Base-by-base conservation (phyloP, 1,284 basidiomycete genomes). In the Porphyrellus sp. region DNA sequence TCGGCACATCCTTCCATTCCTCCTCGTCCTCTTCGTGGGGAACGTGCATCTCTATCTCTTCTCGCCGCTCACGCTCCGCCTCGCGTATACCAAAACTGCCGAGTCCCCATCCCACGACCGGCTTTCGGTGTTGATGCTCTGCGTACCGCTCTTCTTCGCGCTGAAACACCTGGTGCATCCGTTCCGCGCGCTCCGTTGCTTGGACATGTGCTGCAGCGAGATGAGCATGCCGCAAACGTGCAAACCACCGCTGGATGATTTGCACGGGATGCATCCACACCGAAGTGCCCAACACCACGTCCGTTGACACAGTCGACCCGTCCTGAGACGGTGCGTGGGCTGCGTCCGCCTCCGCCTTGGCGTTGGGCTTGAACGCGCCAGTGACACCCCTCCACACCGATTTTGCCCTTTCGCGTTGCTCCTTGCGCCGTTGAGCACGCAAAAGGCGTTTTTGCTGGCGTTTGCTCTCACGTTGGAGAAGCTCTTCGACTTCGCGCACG, bases 1-100 rank as follows among this genome's bases (percentile, higher is more conserved):
- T 1, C 1, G 53, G 37, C 12, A 44, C 49, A 12, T 60, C 62
- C 20, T 51, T 53, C 49, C 57, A 61, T 5, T 55, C 57, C 16
- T 56, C 64, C 2, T 56, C 53, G 2, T 53, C 46, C 16, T 54
- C 59, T 34, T 52, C 56, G 43, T 48, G 48, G 39, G 56, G 51
- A 24, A 46, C 49, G 45, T 53, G 51, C 39, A 58, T 46, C 51
- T 59, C 58, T 23, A 56, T 30, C 35, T 54, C 58, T 28, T 64
- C 62, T 34, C 50, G 60, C 54, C 61, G 58, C 49, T 61, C 65
- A 38, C 65, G 58, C 45, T 58, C 61, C 4, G 53, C 57, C 49
- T 69, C 63, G 52, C 81, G 74, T 65, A 87, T 73, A 21, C 82
- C 83, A 63, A 83, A 89, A 53, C 80, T 82, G 2, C 89, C 87